Percentiles rank a stretch among this genome's conserved stretches.
Conservation (phyloP, 805 yeast genomes). For the Saturnispora zaruensis region DNA sequence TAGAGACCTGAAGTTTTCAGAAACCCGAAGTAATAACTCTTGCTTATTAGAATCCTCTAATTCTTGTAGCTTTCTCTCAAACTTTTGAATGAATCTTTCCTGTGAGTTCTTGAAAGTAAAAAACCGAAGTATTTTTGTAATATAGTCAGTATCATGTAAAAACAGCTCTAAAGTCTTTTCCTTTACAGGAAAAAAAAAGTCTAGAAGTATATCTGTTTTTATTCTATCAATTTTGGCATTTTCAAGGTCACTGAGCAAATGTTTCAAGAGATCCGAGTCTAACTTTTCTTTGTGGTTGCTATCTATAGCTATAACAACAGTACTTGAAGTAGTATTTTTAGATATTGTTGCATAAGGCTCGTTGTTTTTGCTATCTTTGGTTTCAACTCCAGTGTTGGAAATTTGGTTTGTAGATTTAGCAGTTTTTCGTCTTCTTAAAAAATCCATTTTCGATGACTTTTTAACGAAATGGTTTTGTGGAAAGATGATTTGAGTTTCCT, state of each 20-base stretch:
- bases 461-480: neutral
- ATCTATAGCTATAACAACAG: neutral
- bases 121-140: neutral
- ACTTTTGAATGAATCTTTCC: neutral
- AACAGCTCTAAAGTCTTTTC: neutral
- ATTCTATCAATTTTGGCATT: constrained; percentile 15
- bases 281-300: neutral
- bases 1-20: neutral
- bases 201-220: constrained; percentile 13
- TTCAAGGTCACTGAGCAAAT: neutral
- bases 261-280: neutral
- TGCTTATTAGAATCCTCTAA: neutral
- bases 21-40: neutral
- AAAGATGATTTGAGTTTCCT: neutral
- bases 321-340: neutral
- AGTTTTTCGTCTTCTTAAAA: neutral
- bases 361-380: neutral
- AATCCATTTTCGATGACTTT: neutral
- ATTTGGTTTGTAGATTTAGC: neutral
- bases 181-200: constrained; percentile 3
- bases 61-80: neutral
- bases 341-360: neutral
- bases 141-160: neutral
- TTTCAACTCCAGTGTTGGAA: neutral
- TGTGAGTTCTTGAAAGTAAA: constrained; percentile 1